phyloP scores from a whole-genome alignment of 164 flowering plant genomes.

The Berberis vulgaris region DNA sequence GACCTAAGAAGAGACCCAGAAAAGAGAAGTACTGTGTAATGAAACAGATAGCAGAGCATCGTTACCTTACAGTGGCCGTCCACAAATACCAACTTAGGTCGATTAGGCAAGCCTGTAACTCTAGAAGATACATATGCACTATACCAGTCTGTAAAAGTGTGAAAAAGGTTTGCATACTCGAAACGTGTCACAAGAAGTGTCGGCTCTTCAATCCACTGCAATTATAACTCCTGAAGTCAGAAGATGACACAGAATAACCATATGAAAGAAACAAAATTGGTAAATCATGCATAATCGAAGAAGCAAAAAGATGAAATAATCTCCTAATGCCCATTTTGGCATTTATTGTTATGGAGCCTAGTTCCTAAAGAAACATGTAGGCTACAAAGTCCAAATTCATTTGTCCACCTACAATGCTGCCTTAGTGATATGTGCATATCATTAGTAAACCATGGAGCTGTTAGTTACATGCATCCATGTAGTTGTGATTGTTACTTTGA shows the following conservation, averaged over 20 bases:
- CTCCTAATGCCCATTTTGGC: too few species aligned
- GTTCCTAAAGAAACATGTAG: too few species aligned
- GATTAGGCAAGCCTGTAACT: slow-evolving; percentile 73
- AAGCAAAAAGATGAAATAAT: too few species aligned
- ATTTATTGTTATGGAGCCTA: too few species aligned
- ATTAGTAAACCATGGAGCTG: neutral
- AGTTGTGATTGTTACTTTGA: neutral
- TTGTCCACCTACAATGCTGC: neutral
- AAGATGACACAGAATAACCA: neutral
- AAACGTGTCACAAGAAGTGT: slow-evolving; percentile 76
- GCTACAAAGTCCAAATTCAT: neutral
- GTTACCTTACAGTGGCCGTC: slow-evolving; percentile 87
- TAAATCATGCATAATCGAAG: too few species aligned
- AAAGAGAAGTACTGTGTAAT: neutral
- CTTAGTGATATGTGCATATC: neutral
- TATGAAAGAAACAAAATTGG: neutral
- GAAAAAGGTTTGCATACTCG: slow-evolving; percentile 95
- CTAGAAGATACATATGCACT: slow-evolving; percentile 86
- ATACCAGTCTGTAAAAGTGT: slow-evolving; percentile 95
- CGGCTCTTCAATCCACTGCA: slow-evolving; percentile 96
- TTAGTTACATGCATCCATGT: neutral
- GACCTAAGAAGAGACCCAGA: neutral
- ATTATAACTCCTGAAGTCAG: slow-evolving; percentile 19
- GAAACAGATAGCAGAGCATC: neutral
- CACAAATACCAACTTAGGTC: slow-evolving; percentile 79